phyloP scores from a whole-genome alignment of 2,329 filamentous ascomycete genomes.

The Aspergillus amoenus region DNA sequence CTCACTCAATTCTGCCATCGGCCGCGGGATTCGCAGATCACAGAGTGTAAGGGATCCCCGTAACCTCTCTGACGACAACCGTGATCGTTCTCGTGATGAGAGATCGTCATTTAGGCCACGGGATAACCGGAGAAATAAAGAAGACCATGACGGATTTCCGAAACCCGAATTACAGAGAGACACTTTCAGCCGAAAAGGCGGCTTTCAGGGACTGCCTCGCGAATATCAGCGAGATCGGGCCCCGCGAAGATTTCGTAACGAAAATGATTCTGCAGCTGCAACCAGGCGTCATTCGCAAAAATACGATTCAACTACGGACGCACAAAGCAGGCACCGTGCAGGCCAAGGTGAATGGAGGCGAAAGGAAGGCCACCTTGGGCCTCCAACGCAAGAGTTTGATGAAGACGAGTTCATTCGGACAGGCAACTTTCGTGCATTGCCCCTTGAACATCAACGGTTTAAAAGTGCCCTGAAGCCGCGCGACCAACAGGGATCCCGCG shows the following conservation, averaged over 20 bases:
- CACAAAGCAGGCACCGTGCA: not conserved
- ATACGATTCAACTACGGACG: not conserved
- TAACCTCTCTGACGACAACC: not conserved
- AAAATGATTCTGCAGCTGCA: not conserved
- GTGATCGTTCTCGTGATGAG: slow-evolving; percentile 1
- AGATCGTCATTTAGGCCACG: not conserved
- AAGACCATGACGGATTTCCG: not conserved
- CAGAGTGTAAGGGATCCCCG: slow-evolving; percentile 6
- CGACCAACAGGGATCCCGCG: not conserved
- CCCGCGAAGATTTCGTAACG: not conserved
- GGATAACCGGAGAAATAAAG: not conserved
- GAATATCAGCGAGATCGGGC: not conserved
- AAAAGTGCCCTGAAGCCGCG: not conserved
- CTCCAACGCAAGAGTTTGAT: slow-evolving; percentile 15
- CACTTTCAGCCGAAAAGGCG: not conserved
- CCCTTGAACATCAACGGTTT: slow-evolving; percentile 21
- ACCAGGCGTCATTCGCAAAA: not conserved
- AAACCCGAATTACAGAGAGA: not conserved
- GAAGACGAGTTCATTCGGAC: slow-evolving; percentile 32
- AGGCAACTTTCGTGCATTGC: slow-evolving; percentile 29
- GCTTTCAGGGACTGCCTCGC: not conserved
- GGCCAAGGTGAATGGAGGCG: not conserved
- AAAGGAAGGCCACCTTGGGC: not conserved
- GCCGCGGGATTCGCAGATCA: slow-evolving; percentile 61
- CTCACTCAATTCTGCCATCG: slow-evolving; percentile 68